Conservation (phyloP, 352 stramenopile species). For the Pythium coloratum region DNA sequence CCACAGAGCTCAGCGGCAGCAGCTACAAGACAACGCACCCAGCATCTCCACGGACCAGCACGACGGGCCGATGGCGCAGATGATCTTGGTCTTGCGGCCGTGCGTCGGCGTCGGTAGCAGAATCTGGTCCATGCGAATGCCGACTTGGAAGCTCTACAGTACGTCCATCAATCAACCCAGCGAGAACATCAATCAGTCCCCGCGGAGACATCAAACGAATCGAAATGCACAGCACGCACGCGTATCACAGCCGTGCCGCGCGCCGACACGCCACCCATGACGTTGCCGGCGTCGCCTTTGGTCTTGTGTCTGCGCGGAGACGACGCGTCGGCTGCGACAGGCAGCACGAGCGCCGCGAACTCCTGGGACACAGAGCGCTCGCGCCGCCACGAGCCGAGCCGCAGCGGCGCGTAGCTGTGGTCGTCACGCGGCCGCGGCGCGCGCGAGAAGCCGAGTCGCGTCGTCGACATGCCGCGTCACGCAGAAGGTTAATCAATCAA, state of each 20-base stretch:
- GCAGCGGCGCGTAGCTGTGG: conserved; percentile 55
- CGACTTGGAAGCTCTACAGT: conserved; percentile 71
- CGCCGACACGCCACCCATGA: conserved; percentile 2
- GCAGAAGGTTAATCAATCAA: neutral
- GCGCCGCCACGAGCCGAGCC: conserved; percentile 64
- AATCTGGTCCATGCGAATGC: conserved; percentile 73
- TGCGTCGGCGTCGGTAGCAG: conserved; percentile 46
- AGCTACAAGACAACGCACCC: conserved; percentile 42
- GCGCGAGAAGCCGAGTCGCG: conserved; percentile 22
- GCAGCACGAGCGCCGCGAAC: conserved; percentile 53
- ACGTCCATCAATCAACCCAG: neutral
- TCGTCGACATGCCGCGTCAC: conserved; percentile 4
- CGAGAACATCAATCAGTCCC: neutral
- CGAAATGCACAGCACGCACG: conserved; percentile 9
- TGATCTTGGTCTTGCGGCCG: conserved; percentile 97
- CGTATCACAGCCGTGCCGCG: conserved; percentile 13
- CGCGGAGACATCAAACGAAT: neutral
- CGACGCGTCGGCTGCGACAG: conserved; percentile 23
- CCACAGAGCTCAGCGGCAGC: neutral
- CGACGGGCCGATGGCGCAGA: conserved; percentile 98
- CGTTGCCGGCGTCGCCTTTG: neutral
- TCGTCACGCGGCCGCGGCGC: conserved; percentile 36
- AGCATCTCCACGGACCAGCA: conserved; percentile 96
- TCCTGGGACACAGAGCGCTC: conserved; percentile 65
- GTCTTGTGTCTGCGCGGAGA: neutral